phyloP scores from a whole-genome alignment of 1,284 basidiomycete genomes.

The Ceratobasidium sp. region DNA sequence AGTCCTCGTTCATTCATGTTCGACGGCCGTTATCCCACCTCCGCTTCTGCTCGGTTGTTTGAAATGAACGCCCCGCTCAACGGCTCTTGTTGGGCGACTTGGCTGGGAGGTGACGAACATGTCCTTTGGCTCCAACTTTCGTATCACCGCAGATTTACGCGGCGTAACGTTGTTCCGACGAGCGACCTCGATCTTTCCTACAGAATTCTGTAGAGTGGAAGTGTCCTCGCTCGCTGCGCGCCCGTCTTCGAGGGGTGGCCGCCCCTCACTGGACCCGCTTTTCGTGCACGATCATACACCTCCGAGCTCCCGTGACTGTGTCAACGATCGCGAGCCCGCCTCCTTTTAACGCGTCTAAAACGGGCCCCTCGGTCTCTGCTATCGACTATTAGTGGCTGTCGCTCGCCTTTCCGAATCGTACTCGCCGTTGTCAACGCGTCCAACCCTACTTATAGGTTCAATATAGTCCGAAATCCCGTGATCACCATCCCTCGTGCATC shows the following conservation, averaged over 20 bases:
- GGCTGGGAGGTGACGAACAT: background rate
- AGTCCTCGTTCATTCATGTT: background rate
- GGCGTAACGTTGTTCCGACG: background rate
- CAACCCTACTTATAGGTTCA: background rate
- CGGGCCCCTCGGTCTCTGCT: conserved; percentile 47
- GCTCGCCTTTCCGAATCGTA: conserved; percentile 18
- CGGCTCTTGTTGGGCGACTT: conserved; percentile 4
- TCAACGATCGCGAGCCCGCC: conserved; percentile 45
- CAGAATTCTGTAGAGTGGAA: conserved; percentile 24
- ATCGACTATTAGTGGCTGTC: conserved; percentile 15
- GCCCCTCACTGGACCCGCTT: conserved; percentile 17
- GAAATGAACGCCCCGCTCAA: conserved; percentile 27
- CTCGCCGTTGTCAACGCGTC: conserved; percentile 11
- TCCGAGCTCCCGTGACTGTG: conserved; percentile 45
- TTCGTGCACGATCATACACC: conserved; percentile 34
- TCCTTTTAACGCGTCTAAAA: conserved; percentile 47
- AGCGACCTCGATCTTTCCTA: conserved; percentile 36
- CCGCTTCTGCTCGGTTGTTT: background rate
- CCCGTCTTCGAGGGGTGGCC: conserved; percentile 21
- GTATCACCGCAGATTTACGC: conserved; percentile 24
- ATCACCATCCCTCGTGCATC: too few species aligned
- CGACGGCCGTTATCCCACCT: background rate
- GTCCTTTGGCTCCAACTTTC: conserved; percentile 25
- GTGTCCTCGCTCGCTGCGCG: conserved; percentile 15
- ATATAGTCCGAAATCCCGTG: too few species aligned